These are phyloP conservation scores for Xylaria nigripes DNA, from an alignment of 495 filamentous ascomycete species.

Conservation along the genomic window DNA sequence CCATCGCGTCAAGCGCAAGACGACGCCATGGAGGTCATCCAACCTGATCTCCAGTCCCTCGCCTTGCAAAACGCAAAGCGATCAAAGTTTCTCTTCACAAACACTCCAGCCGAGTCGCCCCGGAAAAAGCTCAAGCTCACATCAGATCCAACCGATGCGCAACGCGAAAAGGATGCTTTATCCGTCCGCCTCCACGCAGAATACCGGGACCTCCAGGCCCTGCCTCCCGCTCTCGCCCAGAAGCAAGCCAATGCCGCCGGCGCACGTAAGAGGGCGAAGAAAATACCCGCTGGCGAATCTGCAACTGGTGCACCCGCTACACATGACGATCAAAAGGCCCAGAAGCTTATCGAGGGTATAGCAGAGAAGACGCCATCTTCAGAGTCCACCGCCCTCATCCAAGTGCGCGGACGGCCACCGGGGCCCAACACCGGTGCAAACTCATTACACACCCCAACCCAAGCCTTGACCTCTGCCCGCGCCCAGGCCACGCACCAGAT, in stretches of 20 bases:
- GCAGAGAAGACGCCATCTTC: conserved; percentile 32
- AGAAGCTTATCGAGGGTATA: conserved; percentile 65
- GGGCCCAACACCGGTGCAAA: conserved; percentile 3
- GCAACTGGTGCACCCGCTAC: conserved; percentile 34
- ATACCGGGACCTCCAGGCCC: conserved; percentile 71
- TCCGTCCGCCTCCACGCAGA: conserved; percentile 51
- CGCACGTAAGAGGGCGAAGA: conserved; percentile 44
- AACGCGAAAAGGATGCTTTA: conserved; percentile 34
- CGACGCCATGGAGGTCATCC: conserved; percentile 19
- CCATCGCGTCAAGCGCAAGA: not conserved
- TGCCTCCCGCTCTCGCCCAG: conserved; percentile 77
- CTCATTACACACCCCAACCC: conserved; percentile 19
- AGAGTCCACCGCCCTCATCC: conserved; percentile 52
- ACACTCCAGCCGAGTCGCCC: conserved; percentile 19
- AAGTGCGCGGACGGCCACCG: conserved; percentile 29
- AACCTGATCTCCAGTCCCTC: conserved; percentile 27
- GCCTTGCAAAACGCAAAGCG: conserved; percentile 35
- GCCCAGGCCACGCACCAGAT: conserved; percentile 62
- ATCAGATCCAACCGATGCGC: conserved; percentile 27
- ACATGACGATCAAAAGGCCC: conserved; percentile 48
- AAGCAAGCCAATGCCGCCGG: conserved; percentile 55
- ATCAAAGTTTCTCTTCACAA: conserved; percentile 34
- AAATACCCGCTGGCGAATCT: conserved; percentile 38
- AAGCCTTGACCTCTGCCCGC: conserved; percentile 50
- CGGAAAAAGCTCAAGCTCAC: conserved; percentile 38